Conservation (phyloP, 2,329 filamentous ascomycete species). For the Cylindrodendrum hubeiense region DNA sequence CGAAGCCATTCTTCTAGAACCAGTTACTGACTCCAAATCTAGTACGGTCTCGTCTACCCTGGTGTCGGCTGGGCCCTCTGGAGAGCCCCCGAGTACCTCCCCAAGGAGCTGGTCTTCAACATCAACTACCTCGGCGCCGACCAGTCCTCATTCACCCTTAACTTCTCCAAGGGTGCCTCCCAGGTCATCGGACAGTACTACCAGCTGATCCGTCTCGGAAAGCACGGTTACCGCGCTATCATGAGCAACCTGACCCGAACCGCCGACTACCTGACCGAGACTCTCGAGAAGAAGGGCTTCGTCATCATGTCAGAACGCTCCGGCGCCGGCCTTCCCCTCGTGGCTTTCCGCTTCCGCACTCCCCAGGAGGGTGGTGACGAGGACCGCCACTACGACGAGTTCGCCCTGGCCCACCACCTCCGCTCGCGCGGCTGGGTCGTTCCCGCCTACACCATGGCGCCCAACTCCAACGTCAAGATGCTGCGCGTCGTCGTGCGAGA, state of each 20-base stretch:
- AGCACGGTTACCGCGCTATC: conserved; percentile 90
- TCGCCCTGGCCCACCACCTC: conserved; percentile 85
- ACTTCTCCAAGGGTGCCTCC: conserved; percentile 95
- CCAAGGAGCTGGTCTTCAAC: conserved; percentile 96
- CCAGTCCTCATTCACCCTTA: conserved; percentile 95
- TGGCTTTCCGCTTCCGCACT: conserved; percentile 83
- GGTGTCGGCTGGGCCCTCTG: conserved; percentile 96
- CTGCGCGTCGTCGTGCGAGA: conserved; percentile 93
- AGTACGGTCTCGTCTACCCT: conserved; percentile 79
- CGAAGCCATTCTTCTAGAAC: background rate
- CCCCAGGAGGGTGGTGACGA: conserved; percentile 62
- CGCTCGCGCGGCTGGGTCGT: conserved; percentile 92
- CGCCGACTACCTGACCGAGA: conserved; percentile 85
- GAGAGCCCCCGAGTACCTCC: conserved; percentile 85
- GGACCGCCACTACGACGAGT: conserved; percentile 77
- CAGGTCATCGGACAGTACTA: conserved; percentile 99
- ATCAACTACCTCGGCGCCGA: conserved; percentile 99
- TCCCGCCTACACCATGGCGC: conserved; percentile 97
- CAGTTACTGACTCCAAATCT: background rate
- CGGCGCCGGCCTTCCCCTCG: conserved; percentile 86
- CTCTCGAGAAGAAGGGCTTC: conserved; percentile 82
- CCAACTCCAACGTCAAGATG: conserved; percentile 88
- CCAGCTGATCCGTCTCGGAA: conserved; percentile 94
- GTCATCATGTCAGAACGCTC: conserved; percentile 86
- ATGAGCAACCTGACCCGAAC: conserved; percentile 94